A percentile compares a stretch with the other conserved stretches of the same genome.
These are phyloP conservation scores for Dillenia suffruticosa DNA, from an alignment of 164 flowering plant species.

Conservation along the genomic window DNA sequence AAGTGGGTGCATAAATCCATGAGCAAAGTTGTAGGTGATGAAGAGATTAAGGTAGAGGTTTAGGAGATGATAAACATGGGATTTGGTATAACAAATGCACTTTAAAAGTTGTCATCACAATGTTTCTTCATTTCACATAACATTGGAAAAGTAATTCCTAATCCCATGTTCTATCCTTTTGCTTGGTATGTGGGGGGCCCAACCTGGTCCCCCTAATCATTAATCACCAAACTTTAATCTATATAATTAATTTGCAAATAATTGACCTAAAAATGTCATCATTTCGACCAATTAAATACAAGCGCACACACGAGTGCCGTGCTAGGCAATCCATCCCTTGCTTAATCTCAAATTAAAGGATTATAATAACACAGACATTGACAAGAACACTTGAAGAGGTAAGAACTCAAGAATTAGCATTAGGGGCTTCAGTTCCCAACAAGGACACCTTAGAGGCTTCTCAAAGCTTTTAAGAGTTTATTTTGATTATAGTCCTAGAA, in stretches of 20 bases:
- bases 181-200: constrained; percentile 21
- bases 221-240: background rate
- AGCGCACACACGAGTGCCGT: constrained; percentile 22
- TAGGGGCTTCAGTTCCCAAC: background rate
- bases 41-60: too few species aligned
- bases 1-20: too few species aligned
- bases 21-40: too few species aligned
- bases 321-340: constrained; percentile 20
- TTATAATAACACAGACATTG: background rate
- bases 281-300: constrained; percentile 11
- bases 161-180: constrained; percentile 1
- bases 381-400: background rate
- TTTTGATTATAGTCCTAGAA: too few species aligned
- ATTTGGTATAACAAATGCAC: constrained; percentile 1
- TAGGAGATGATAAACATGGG: background rate
- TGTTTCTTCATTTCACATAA: background rate
- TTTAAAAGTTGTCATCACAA: constrained; percentile 3
- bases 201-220: constrained; percentile 10
- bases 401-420: background rate
- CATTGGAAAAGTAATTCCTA: background rate
- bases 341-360: constrained; percentile 8
- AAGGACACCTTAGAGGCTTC: too few species aligned
- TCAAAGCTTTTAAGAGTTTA: background rate
- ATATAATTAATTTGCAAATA: background rate
- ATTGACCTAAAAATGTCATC: constrained; percentile 5